Base-by-base conservation (phyloP, 768 basidiomycete genomes). In the Sarcodon sp. region DNA sequence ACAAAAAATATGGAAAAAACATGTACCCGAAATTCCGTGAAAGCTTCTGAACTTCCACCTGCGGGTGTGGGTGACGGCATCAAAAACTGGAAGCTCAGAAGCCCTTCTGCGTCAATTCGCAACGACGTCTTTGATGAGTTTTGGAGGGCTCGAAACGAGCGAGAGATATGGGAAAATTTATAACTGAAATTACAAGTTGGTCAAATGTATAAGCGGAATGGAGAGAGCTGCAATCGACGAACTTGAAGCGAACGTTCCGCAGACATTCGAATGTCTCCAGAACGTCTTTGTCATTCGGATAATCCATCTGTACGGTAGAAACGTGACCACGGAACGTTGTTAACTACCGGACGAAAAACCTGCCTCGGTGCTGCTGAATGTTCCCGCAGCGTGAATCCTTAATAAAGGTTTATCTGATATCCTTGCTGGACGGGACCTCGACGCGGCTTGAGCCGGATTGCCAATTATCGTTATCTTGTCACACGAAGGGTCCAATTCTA, bases 201-300 rank as follows among this genome's bases (percentile, higher is more conserved):
- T 15, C 21, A 51, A 21, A 44, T 2, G 9, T 13, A 16, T 4
- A 33, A 31, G 46, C 1, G 38, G 10, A 33, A 31, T 3, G 4
- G 32, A n/a, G 27, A 45, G 33, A 41, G n/a, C n/a, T 31, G 6
- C 27, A 16, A n/a, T 36, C 9, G 16, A 43, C 68, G 43, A 52
- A 91, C 91, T 80, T 87, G 62, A 87, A 88, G 34, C 68, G 71
- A 33, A 91, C 72, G 6, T 67, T 65, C 34, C 70, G 67, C 9
- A 63, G 68, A 61, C 93, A 97, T 51, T 94, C 87, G 56, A 96
- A 91, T 0, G 80, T 77, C 63, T 96, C 91, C 32, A 97, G 72
- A 0, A 98, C 87, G 45, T 96, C 91, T 44, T 76, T 73, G 57
- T 94, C 91, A 55, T 88, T 91, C 3, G 91, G 91, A 53, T 93